Evolutionary conservation across 2,329 filamentous ascomycete species (phyloP).

Genomic region (Nigrospora osmanthi): DNA sequence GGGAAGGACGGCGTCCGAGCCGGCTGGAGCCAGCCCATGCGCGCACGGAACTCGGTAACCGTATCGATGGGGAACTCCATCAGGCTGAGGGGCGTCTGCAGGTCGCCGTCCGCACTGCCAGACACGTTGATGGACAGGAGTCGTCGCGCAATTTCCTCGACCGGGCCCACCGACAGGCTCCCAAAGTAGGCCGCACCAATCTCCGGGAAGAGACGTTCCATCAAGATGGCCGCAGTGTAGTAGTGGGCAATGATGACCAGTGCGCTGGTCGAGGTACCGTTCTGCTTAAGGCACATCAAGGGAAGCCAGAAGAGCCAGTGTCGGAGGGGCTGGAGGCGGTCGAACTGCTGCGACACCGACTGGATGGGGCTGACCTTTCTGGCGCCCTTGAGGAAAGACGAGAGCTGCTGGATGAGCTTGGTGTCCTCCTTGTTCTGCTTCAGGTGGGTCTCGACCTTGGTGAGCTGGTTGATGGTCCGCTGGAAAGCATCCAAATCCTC

Average conservation of each 20-base stretch:
- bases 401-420: slow-evolving; percentile 60
- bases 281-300: slow-evolving; percentile 71
- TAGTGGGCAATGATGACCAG: slow-evolving; percentile 84
- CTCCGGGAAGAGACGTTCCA: slow-evolving; percentile 88
- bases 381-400: slow-evolving; percentile 65
- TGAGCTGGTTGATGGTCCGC: slow-evolving; percentile 57
- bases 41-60: slow-evolving; percentile 58
- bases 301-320: slow-evolving; percentile 97
- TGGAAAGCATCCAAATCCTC: slow-evolving; percentile 65
- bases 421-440: slow-evolving; percentile 63
- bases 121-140: slow-evolving; percentile 62
- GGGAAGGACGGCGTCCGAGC: slow-evolving; percentile 53
- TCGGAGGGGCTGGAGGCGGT: slow-evolving; percentile 77
- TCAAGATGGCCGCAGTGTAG: slow-evolving; percentile 78
- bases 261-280: slow-evolving; percentile 66
- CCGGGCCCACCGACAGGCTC: slow-evolving; percentile 67
- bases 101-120: slow-evolving; percentile 45
- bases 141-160: slow-evolving; percentile 78
- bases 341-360: slow-evolving; percentile 77
- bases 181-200: slow-evolving; percentile 85
- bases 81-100: slow-evolving; percentile 55
- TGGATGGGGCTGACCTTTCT: slow-evolving; percentile 63
- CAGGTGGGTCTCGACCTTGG: slow-evolving; percentile 60
- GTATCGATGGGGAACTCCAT: slow-evolving; percentile 69
- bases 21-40: slow-evolving; percentile 60